Evolutionary conservation across 2,329 filamentous ascomycete species (phyloP), one percentile per base, ranked within the genome.

Genomic region (Penicillium verrucosum): DNA sequence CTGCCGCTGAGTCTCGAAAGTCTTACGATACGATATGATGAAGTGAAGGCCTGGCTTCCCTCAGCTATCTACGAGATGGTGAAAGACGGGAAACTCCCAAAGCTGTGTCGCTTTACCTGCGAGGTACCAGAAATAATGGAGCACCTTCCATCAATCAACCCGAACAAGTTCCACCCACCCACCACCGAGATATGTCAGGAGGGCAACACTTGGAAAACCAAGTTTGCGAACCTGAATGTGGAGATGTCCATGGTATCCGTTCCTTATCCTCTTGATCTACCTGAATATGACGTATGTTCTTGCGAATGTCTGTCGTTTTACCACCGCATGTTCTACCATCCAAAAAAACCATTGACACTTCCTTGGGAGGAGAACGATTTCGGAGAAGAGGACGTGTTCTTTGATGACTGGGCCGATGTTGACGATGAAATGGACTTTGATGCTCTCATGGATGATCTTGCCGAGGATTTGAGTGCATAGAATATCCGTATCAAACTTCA

Each of bases 221-320:
- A 34, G 11, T 56, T 58, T 21, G 42, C 51, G 7, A 30, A 43
- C 6, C n/a, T 51, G 10, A 32, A 46, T 10, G 53, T 58, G 34
- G 44, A 51, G 4, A 29, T 56, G 21, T 45, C 36, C 4, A 38
- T 51, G 34, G 14, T 30, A 8, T 30, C 23, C 2, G 47, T 58
- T 32, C 42, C 53, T 23, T 58, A 38, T 40, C 56, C 56, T 30
- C 14, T 34, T 25, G 29, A 36, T 8, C 10, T 56, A 29, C 47
- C 56, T 8, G 30, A 37, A 30, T 58, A 56, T 41, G 18, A 52
- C 8, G 16, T 36, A 11, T 58, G 56, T 38, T 38, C 53, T 4
- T 58, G 56, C 27, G 56, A 58, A 52, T 29, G 42, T n/a, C 34
- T 58, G 36, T 12, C 50, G 4, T 56, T 32, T 23, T 58, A 56